Evolutionary conservation across 169 alveolate species (phyloP), one percentile per base, ranked within the genome.

Genomic region (Plasmodium knowlesi): DNA sequence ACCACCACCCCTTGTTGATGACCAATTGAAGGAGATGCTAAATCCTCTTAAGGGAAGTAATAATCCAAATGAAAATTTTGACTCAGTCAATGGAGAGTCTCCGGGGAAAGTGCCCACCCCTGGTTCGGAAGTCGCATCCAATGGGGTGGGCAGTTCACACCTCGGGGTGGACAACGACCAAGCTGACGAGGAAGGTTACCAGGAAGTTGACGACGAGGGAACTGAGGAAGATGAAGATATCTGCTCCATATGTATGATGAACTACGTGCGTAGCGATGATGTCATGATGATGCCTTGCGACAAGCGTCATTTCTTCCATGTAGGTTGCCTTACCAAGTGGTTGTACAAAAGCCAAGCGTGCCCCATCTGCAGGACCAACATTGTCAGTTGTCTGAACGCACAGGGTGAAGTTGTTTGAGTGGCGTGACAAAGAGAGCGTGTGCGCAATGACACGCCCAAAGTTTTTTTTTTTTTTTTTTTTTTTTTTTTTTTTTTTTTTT

Each of bases 261-360:
- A 94, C 95, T 94, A 95, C 32, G 94, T 94, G 39, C 84, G 30
- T 8, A 93, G 85, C 46, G 94, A 89, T 72, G 96, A 96, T 19
- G 79, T 96, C 34, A 93, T 88, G 88, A 83, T 96, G 37, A 92
- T 96, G 95, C 97, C 97, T 0, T 96, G 97, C 73, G 97, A 96
- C 72, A 91, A 85, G 39, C 74, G 97, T n/a, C 97, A 96, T 84
- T 83, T 95, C 83, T 96, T 96, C 82, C 97, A 96, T 93, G 81
- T 85, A 50, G 96, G 82, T 3, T 96, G 97, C 37, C 94, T 96
- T 30, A 76, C 88, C 39, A 95, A 89, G 50, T 96, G 97, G 97
- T 71, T 96, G 79, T 61, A 95, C 54, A 90, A 96, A 46, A 96
- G 97, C 72, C 90, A 93, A 46, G 94, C 90, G n/a, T 96, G 97